Evolutionary conservation across 2,329 filamentous ascomycete genomes (phyloP).

Genomic region (Chrysoporthe puriensis): DNA sequence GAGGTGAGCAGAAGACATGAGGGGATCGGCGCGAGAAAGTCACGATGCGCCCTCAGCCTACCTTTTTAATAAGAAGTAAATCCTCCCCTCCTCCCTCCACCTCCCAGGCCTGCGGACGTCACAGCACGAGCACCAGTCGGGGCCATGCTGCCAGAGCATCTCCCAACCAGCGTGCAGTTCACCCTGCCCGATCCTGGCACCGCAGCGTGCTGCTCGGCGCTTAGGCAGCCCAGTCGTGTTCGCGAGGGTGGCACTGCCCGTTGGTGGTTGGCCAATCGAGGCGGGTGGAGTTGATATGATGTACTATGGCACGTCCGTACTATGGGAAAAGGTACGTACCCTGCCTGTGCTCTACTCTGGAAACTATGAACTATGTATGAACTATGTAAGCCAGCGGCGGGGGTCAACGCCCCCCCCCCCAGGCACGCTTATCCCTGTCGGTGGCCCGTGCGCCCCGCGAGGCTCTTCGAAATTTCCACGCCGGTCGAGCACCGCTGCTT

Average conservation of each 20-base stretch:
- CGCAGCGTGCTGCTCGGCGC: slow-evolving; percentile 22
- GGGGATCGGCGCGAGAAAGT: background rate
- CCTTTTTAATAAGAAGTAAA: slow-evolving; percentile 20
- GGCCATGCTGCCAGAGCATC: background rate
- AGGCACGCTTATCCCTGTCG: too few relatives aligned
- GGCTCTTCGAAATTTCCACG: too few relatives aligned
- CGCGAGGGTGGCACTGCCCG: slow-evolving; percentile 11
- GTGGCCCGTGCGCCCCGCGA: too few relatives aligned
- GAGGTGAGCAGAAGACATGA: background rate
- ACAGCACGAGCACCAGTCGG: background rate
- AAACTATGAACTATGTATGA: too few relatives aligned
- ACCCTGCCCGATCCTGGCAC: slow-evolving; percentile 9
- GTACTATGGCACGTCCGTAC: too few relatives aligned
- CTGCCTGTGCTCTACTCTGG: too few relatives aligned
- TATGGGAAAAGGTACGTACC: too few relatives aligned
- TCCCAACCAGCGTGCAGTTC: slow-evolving; percentile 22
- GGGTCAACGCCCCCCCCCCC: too few relatives aligned
- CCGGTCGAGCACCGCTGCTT: too few relatives aligned
- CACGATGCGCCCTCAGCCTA: slow-evolving; percentile 1
- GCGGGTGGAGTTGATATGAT: background rate
- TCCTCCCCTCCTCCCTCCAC: background rate
- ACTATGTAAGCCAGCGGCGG: too few relatives aligned
- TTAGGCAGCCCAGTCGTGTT: slow-evolving; percentile 26
- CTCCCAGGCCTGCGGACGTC: background rate
- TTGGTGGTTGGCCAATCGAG: slow-evolving; percentile 24